Evolutionary conservation across 352 stramenopile species (phyloP), one percentile per base, ranked within the genome.

Genomic region (Albugo candida): DNA sequence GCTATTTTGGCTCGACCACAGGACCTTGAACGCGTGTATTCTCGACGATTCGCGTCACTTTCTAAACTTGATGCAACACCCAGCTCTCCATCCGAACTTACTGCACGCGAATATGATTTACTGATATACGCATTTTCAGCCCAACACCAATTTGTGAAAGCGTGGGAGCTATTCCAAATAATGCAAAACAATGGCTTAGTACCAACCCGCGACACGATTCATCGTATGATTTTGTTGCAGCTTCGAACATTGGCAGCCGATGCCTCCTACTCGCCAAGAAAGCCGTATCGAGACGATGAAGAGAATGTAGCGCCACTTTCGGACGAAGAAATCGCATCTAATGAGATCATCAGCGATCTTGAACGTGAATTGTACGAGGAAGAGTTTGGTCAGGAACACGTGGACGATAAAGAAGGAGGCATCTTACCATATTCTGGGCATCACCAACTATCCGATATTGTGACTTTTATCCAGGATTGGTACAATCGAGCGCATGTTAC

Each of bases 381-480:
- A 24, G 50, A 20, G 18, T 16, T 54, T 16, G 51, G 54, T 3
- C 42, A 49, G 8, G 54, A 47, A 19, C 42, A 49, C 1, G 16
- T 24, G 13, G 8, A 18, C 1, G 38, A 43, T 10, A 3, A 2
- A 43, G 19, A 43, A 19, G 38, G 8, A 24, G 38, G 36, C 6
- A 16, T 6, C 24, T 44, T 18, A 39, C 56, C 41, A 47, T 63
- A 47, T 60, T 42, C 48, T 48, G 13, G 34, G n/a, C 5, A 50
- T 36, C 37, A 40, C 41, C 45, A 43, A 46, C 40, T 83, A 13
- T 60, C 70, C 24, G 74, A 91, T 45, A 53, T 91, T 41, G 53
- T 68, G 21, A 63, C 55, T 14, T 91, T 91, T 52, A 53, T 91
- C n/a, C 73, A 87, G 51, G 74, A 87, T 55, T 87, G 74, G 77